Conservation (phyloP, 768 basidiomycete species). For the Lactarius trivialis region DNA sequence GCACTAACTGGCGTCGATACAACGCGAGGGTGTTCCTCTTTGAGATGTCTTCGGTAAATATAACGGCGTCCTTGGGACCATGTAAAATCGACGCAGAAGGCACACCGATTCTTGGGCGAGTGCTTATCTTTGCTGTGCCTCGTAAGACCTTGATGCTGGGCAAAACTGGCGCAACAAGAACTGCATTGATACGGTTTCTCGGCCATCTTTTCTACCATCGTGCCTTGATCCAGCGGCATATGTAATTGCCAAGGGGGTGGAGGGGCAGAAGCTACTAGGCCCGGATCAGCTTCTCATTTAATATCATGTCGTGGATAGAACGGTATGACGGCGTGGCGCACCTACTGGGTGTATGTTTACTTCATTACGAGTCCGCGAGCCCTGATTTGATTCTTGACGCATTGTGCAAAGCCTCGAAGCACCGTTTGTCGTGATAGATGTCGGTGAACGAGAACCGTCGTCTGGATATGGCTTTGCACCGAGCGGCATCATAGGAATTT, state of each 20-base stretch:
- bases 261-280: not conserved
- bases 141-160: not conserved
- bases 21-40: not conserved
- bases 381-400: not conserved
- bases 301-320: not conserved
- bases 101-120: not conserved
- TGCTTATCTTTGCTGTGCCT: not conserved
- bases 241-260: not conserved
- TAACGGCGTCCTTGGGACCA: not conserved
- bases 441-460: not conserved
- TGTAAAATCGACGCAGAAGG: not conserved
- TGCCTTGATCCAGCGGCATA: not conserved
- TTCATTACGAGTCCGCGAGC: not conserved
- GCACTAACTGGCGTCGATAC: not conserved
- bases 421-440: not conserved
- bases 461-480: not conserved
- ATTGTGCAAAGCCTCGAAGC: not conserved
- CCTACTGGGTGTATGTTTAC: not conserved
- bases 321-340: not conserved
- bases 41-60: not conserved
- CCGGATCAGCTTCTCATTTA: not conserved
- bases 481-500: not conserved
- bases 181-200: not conserved
- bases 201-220: not conserved
- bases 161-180: not conserved